A percentile compares a stretch with the other conserved stretches of the same genome.
These are phyloP conservation scores for Endoconidiophora polonica DNA, from an alignment of 2,329 filamentous ascomycete species.

Conservation along the genomic window DNA sequence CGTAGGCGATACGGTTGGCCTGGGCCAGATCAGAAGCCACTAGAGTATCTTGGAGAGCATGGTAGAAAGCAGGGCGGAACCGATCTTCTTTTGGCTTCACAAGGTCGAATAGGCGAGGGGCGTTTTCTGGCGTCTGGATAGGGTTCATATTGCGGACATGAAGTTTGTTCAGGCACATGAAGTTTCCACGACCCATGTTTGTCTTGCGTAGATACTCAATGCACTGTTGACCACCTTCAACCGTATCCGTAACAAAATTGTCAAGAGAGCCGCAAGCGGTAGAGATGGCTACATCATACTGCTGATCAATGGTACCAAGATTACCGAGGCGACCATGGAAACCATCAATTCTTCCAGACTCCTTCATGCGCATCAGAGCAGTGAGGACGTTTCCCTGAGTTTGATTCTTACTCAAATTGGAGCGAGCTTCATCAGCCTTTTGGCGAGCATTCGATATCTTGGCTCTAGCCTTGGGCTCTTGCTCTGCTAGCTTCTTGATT, in stretches of 20 bases:
- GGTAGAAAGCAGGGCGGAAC: constrained; percentile 85
- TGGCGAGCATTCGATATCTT: constrained; percentile 81
- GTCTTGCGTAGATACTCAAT: constrained; percentile 97
- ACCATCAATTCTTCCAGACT: constrained; percentile 90
- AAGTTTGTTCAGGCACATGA: constrained; percentile 85
- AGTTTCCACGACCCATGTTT: constrained; percentile 88
- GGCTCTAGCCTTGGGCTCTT: constrained; percentile 67
- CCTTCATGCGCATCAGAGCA: constrained; percentile 83
- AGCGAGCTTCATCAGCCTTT: constrained; percentile 89
- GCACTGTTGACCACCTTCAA: constrained; percentile 92
- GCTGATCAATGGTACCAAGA: constrained; percentile 78
- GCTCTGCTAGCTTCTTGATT: constrained; percentile 51
- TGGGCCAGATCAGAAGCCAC: constrained; percentile 89
- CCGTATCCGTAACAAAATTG: constrained; percentile 92
- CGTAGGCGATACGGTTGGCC: constrained; percentile 92
- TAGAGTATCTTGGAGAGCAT: constrained; percentile 84
- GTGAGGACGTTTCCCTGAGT: constrained; percentile 85
- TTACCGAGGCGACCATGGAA: constrained; percentile 94
- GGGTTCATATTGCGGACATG: constrained; percentile 58
- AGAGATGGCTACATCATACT: constrained; percentile 95
- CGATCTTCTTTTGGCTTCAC: constrained; percentile 76
- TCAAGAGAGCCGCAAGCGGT: constrained; percentile 84
- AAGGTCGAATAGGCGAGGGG: constrained; percentile 82
- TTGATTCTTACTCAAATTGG: constrained; percentile 76
- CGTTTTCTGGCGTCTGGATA: constrained; percentile 80